phyloP scores from a whole-genome alignment of 495 filamentous ascomycete genomes.

The Aspergillus leporis region DNA sequence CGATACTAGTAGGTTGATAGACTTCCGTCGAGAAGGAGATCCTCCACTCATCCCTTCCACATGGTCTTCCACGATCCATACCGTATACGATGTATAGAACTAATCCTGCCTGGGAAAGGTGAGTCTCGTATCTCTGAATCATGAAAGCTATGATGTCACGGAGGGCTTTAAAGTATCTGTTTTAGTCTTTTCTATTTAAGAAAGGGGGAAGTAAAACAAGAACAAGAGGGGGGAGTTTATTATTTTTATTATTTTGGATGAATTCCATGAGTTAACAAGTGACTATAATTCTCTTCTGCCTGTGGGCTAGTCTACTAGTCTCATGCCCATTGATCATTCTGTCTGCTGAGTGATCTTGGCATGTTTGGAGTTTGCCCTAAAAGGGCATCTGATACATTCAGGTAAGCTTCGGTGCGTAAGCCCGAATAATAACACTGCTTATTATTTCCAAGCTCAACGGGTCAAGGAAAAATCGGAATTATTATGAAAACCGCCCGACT shows the following conservation, averaged over 20 bases:
- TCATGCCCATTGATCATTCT: conserved; percentile 22
- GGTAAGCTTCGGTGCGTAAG: conserved; percentile 8
- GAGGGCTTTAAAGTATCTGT: no score
- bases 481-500: conserved; percentile 13
- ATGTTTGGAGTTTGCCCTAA: conserved; percentile 21
- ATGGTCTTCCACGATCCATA: conserved; percentile 19
- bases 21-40: conserved; percentile 12
- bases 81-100: neutral
- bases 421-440: conserved; percentile 1
- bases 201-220: no score
- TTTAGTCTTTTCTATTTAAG: no score
- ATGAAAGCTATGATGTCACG: neutral
- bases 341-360: conserved; percentile 17
- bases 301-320: conserved; percentile 2
- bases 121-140: no score
- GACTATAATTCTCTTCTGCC: neutral
- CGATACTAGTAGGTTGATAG: neutral
- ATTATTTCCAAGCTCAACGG: conserved; percentile 1
- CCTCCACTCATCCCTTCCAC: conserved; percentile 18
- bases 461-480: conserved; percentile 6
- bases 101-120: neutral
- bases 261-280: neutral
- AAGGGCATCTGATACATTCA: conserved; percentile 46
- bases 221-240: no score
- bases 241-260: neutral